Conservation (phyloP, 495 filamentous ascomycete species). For the Xylaria palmicola region DNA sequence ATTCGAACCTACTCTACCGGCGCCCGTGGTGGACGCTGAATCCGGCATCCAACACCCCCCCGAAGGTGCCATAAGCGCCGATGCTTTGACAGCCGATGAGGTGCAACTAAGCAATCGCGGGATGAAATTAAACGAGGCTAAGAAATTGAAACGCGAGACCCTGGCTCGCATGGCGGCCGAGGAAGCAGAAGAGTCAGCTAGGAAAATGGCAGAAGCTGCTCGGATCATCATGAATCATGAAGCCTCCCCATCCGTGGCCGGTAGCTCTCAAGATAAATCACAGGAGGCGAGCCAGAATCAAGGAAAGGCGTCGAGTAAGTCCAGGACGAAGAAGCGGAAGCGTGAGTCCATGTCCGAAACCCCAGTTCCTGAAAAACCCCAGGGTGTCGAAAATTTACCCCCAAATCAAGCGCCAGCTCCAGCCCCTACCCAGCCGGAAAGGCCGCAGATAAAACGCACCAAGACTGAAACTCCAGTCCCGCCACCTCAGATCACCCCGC, state of each 20-base stretch:
- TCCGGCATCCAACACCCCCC: slow-evolving; percentile 47
- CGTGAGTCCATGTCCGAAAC: slow-evolving; percentile 48
- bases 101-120: slow-evolving; percentile 72
- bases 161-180: slow-evolving; percentile 66
- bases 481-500: slow-evolving; percentile 39
- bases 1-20: slow-evolving; percentile 52
- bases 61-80: slow-evolving; percentile 49
- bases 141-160: slow-evolving; percentile 81
- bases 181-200: slow-evolving; percentile 62
- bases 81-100: slow-evolving; percentile 52
- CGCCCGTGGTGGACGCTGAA: slow-evolving; percentile 45
- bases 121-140: slow-evolving; percentile 90
- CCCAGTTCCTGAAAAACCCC: slow-evolving; percentile 42
- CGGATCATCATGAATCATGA: slow-evolving; percentile 47
- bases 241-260: slow-evolving; percentile 28
- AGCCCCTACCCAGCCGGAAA: slow-evolving; percentile 25
- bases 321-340: slow-evolving; percentile 52
- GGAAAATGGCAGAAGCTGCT: slow-evolving; percentile 54
- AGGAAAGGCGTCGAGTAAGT: slow-evolving; percentile 22
- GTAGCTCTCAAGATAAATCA: slow-evolving; percentile 24
- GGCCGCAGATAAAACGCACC: slow-evolving; percentile 51
- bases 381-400: slow-evolving; percentile 28
- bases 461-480: slow-evolving; percentile 58
- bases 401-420: slow-evolving; percentile 23
- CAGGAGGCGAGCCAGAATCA: slow-evolving; percentile 21